Percentiles rank a stretch among this genome's conserved stretches.
Evolutionary conservation across 257 asterid species (phyloP).

Genomic region (Solanum gandarillasii): DNA sequence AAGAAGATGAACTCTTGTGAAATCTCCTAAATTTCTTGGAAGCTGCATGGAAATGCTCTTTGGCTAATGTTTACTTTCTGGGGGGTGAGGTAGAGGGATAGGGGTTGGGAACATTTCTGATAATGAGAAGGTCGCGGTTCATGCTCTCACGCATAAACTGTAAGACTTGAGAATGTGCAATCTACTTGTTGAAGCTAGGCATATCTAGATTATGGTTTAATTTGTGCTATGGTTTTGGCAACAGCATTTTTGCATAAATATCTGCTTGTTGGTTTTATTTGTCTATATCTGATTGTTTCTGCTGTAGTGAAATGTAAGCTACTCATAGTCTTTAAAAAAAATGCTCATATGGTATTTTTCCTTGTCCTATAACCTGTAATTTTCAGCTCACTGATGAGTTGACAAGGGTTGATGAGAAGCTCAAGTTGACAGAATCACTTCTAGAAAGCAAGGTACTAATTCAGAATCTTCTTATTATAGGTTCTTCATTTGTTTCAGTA

Average conservation of each 20-base stretch:
- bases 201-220: not conserved
- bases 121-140: not conserved
- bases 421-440: slow-evolving; percentile 77
- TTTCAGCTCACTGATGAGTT: slow-evolving; percentile 75
- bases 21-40: not conserved
- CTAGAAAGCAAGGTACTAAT: slow-evolving; percentile 75
- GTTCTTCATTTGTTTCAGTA: not conserved
- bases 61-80: not conserved
- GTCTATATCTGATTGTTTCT: not conserved
- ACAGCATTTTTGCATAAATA: not conserved
- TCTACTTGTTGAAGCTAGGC: not conserved
- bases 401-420: slow-evolving; percentile 76
- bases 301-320: not conserved
- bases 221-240: not conserved
- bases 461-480: not conserved
- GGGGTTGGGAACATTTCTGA: not conserved
- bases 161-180: not conserved
- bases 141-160: not conserved
- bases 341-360: not conserved
- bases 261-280: not conserved
- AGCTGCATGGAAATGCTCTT: not conserved
- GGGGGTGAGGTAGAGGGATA: not conserved
- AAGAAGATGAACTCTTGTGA: not conserved
- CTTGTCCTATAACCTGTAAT: not conserved
- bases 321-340: not conserved